Evolutionary conservation across 768 basidiomycete genomes (phyloP), one percentile per base, ranked within the genome.

Genomic region (Russula sp.): DNA sequence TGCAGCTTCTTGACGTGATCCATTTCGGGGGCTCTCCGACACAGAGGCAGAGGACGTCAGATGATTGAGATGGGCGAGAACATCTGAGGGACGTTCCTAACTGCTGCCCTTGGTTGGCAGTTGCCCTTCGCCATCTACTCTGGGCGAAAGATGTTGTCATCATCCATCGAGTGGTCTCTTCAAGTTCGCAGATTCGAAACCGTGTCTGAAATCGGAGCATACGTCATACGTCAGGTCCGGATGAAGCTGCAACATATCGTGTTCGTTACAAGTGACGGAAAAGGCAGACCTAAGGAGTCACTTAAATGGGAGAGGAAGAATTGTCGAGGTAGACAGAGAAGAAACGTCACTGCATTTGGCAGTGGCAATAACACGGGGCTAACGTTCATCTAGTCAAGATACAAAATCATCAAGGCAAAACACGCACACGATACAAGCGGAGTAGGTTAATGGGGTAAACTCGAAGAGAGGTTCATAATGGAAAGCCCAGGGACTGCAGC

Each of bases 81-180:
- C 86, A 88, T 58, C 85, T 87, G n/a, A 20, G 14, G 56, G n/a
- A n/a, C 13, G 35, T 14, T 42, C 13, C 6, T 52, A 51, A 29
- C 57, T n/a, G 45, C 39, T 45, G 58, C 61, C 36, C 11, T 42
- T 41, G 9, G 39, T 14, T 20, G 45, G 25, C 6, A 34, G n/a
- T 20, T 45, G 10, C 34, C 36, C 50, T 52, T 43, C 45, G 13
- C 34, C 51, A 79, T 86, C 70, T 69, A 88, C 87, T 75, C 71
- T 69, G 76, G 76, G 70, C 88, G 90, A 75, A 90, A 89, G 41
- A 87, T 80, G 72, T 90, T 87, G 42, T 88, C 88, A 68, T 88
- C 90, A 35, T 84, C 80, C 64, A 90, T 88, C 13, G 82, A 84
- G 71, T 87, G 82, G 6, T 75, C 68, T 79, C 78, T 45, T 75